Percentiles rank a stretch among this genome's conserved stretches.
Conservation (phyloP, 2,329 filamentous ascomycete genomes). For the Sporothrix euskadiensis region DNA sequence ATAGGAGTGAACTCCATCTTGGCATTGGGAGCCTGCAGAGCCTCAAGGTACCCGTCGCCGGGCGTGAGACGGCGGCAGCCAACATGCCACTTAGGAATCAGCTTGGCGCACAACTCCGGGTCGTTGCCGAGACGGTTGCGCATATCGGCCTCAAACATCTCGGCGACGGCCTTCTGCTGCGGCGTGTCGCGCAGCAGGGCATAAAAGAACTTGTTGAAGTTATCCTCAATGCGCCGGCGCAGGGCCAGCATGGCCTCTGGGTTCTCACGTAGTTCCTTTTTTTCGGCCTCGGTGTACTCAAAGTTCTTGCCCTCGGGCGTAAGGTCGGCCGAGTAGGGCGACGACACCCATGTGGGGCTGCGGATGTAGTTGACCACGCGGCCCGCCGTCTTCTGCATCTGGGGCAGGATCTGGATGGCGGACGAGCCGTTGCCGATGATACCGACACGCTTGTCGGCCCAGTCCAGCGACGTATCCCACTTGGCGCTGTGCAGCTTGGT, state of each 20-base stretch:
- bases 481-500: conserved; percentile 37
- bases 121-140: conserved; percentile 33
- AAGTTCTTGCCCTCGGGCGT: conserved; percentile 16
- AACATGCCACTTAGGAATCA: conserved; percentile 47
- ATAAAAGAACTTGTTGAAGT: conserved; percentile 21
- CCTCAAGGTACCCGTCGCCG: conserved; percentile 46
- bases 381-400: conserved; percentile 28
- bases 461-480: conserved; percentile 35
- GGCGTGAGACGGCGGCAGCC: conserved; percentile 48
- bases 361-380: conserved; percentile 16
- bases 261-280: conserved; percentile 3
- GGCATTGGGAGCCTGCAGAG: conserved; percentile 47
- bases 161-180: background rate
- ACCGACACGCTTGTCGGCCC: conserved; percentile 36
- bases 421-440: conserved; percentile 41
- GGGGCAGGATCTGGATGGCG: conserved; percentile 38
- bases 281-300: background rate
- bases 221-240: conserved; percentile 2
- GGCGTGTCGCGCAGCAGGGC: conserved; percentile 18
- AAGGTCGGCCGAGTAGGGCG: conserved; percentile 15
- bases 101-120: conserved; percentile 46
- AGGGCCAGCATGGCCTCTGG: background rate
- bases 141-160: conserved; percentile 13
- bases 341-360: conserved; percentile 11
- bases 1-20: conserved; percentile 44